A percentile compares a stretch with the other conserved stretches of the same genome.
Evolutionary conservation across 441 rosid genomes (phyloP).

Genomic region (Erodium moschatum): DNA sequence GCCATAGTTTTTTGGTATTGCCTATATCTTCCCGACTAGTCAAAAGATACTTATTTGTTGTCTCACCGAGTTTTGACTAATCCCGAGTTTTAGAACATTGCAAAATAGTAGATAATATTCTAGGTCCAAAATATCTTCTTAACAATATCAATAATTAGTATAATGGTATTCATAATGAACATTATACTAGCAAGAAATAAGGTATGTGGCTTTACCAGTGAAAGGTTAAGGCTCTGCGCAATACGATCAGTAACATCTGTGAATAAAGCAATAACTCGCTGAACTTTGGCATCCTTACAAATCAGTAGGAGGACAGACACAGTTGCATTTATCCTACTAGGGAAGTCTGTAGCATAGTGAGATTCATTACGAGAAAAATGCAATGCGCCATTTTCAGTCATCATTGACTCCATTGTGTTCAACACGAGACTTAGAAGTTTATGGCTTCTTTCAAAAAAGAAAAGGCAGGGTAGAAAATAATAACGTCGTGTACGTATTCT

Average conservation of each 20-base stretch:
- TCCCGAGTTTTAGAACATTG: too few relatives aligned
- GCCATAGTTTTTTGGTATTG: too few relatives aligned
- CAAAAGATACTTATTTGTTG: too few relatives aligned
- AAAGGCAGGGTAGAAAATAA: slow-evolving; percentile 52
- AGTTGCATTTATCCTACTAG: slow-evolving; percentile 32
- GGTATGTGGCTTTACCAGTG: slow-evolving; percentile 42
- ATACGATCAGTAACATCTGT: slow-evolving; percentile 41
- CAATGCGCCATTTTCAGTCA: slow-evolving; percentile 29
- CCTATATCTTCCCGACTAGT: too few relatives aligned
- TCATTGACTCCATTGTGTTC: slow-evolving; percentile 32
- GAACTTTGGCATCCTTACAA: slow-evolving; percentile 42
- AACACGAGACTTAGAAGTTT: slow-evolving; percentile 40
- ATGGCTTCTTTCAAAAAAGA: slow-evolving; percentile 57
- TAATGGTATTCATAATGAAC: neutral
- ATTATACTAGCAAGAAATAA: neutral
- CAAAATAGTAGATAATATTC: neutral
- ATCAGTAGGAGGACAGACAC: slow-evolving; percentile 44
- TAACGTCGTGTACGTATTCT: slow-evolving; percentile 27
- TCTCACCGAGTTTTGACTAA: too few relatives aligned
- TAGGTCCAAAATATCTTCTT: neutral
- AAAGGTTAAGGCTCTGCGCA: slow-evolving; percentile 30
- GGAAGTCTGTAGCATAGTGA: slow-evolving; percentile 23
- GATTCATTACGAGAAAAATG: slow-evolving; percentile 22
- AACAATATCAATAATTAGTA: neutral
- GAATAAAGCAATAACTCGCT: slow-evolving; percentile 33